Evolutionary conservation across 768 basidiomycete genomes (phyloP).

Genomic region (Russula abietina): DNA sequence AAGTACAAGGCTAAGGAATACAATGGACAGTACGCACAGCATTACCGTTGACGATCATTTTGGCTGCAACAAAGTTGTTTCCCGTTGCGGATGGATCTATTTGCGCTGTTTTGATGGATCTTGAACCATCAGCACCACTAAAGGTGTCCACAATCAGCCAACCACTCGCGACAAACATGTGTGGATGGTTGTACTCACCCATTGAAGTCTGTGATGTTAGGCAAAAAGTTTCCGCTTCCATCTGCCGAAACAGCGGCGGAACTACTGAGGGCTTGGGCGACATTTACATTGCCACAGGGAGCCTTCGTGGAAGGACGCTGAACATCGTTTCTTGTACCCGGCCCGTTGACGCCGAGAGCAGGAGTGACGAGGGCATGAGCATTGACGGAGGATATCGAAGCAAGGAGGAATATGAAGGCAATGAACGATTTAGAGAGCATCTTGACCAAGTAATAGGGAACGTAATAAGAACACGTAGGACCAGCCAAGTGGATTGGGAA

Average conservation of each 20-base stretch:
- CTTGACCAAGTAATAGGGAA: background rate
- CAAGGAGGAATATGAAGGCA: slow-evolving; percentile 32
- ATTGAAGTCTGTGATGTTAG: slow-evolving; percentile 44
- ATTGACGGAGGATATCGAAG: slow-evolving; percentile 34
- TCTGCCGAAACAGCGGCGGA: slow-evolving; percentile 29
- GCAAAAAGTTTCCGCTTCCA: slow-evolving; percentile 40
- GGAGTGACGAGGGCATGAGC: slow-evolving; percentile 43
- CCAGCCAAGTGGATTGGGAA: background rate
- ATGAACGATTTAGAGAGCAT: slow-evolving; percentile 32
- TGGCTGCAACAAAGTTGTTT: slow-evolving; percentile 34
- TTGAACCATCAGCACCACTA: slow-evolving; percentile 45
- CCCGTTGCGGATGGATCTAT: slow-evolving; percentile 41
- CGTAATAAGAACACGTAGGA: background rate
- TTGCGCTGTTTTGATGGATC: slow-evolving; percentile 37
- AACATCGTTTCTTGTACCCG: slow-evolving; percentile 28
- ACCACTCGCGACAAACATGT: slow-evolving; percentile 43
- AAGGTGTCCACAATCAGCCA: background rate
- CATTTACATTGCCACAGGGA: slow-evolving; percentile 42
- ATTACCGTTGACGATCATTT: slow-evolving; percentile 43
- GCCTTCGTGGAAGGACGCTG: slow-evolving; percentile 29
- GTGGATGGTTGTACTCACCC: slow-evolving; percentile 31
- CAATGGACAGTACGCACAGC: slow-evolving; percentile 33
- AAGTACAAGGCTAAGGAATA: background rate
- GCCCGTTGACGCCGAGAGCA: slow-evolving; percentile 35
- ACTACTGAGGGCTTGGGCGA: slow-evolving; percentile 37